A percentile compares a stretch with the other conserved stretches of the same genome.
Evolutionary conservation across 1,284 basidiomycete species (phyloP).

Genomic region (Irpex sp.): DNA sequence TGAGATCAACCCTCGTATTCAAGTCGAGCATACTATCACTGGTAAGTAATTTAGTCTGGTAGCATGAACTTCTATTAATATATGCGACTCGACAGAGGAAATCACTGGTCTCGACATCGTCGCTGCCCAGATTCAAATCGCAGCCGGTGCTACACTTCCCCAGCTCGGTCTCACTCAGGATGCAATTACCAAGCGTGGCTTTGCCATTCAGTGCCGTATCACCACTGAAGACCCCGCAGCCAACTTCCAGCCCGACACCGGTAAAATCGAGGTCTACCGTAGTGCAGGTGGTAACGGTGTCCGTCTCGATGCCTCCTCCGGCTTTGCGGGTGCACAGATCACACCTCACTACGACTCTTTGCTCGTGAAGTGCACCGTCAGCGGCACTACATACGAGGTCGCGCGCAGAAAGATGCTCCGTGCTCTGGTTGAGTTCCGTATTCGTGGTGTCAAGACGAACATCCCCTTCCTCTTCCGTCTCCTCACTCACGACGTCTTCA

Average conservation of each 20-base stretch:
- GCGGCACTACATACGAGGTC: slow-evolving; percentile 97
- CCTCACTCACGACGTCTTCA: slow-evolving; percentile 96
- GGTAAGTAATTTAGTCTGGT: slow-evolving; percentile 42
- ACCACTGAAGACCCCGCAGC: slow-evolving; percentile 96
- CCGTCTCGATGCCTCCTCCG: slow-evolving; percentile 93
- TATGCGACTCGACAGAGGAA: slow-evolving; percentile 62
- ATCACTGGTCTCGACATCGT: slow-evolving; percentile 99
- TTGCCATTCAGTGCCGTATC: slow-evolving; percentile 97
- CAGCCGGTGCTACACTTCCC: slow-evolving; percentile 91
- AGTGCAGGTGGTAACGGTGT: slow-evolving; percentile 99
- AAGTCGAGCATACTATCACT: slow-evolving; percentile 97
- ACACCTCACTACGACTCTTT: slow-evolving; percentile 99
- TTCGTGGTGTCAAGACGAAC: slow-evolving; percentile 99
- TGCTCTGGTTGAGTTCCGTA: slow-evolving; percentile 98
- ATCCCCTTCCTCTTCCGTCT: slow-evolving; percentile 99
- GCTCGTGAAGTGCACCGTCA: slow-evolving; percentile 95
- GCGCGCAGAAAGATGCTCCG: slow-evolving; percentile 98
- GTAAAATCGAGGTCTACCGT: slow-evolving; percentile 98
- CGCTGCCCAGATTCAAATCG: slow-evolving; percentile 97
- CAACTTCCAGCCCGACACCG: slow-evolving; percentile 97
- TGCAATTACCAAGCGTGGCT: slow-evolving; percentile 92
- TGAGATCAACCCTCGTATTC: slow-evolving; percentile 97
- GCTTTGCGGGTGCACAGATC: slow-evolving; percentile 98
- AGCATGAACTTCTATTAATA: slow-evolving; percentile 8
- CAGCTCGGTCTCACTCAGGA: slow-evolving; percentile 98